Evolutionary conservation across 805 yeast genomes (phyloP).

Genomic region (Nakazawaea siamensis): DNA sequence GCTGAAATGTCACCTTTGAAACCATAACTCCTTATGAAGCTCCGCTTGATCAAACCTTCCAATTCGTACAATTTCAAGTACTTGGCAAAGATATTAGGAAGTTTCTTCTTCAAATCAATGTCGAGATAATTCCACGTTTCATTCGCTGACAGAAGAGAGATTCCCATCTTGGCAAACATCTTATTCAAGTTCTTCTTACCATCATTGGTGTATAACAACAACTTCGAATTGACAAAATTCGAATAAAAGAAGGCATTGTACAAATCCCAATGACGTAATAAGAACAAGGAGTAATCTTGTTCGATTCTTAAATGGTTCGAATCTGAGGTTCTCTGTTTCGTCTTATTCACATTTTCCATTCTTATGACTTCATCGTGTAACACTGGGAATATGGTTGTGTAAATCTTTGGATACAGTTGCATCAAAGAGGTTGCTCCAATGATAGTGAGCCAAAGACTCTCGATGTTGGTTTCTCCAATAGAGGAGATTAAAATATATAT

Average conservation of each 20-base stretch:
- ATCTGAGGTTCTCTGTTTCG: conserved; percentile 23
- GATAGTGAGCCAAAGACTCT: conserved; percentile 76
- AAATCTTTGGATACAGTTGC: conserved; percentile 63
- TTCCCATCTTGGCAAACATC: conserved; percentile 94
- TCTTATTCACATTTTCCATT: conserved; percentile 34
- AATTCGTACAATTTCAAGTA: conserved; percentile 72
- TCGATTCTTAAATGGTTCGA: conserved; percentile 47
- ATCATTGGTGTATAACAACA: conserved; percentile 84
- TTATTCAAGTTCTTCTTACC: conserved; percentile 83
- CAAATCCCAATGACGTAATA: conserved; percentile 87
- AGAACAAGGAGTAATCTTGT: conserved; percentile 76
- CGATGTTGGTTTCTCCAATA: conserved; percentile 72
- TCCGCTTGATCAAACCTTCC: conserved; percentile 76
- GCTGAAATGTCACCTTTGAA: conserved; percentile 84
- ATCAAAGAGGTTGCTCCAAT: conserved; percentile 84
- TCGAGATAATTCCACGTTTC: conserved; percentile 93
- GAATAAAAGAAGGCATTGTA: conserved; percentile 88
- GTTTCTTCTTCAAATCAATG: conserved; percentile 62
- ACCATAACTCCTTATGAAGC: conserved; percentile 82
- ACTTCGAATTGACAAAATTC: conserved; percentile 82
- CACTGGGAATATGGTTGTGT: conserved; percentile 63
- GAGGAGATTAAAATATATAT: conserved; percentile 72
- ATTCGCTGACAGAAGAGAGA: conserved; percentile 78
- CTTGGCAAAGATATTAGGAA: conserved; percentile 60
- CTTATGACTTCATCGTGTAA: conserved; percentile 78